A percentile compares a stretch with the other conserved stretches of the same genome.
Evolutionary conservation across 768 basidiomycete genomes (phyloP).

Genomic region (Sarcodon sp.): DNA sequence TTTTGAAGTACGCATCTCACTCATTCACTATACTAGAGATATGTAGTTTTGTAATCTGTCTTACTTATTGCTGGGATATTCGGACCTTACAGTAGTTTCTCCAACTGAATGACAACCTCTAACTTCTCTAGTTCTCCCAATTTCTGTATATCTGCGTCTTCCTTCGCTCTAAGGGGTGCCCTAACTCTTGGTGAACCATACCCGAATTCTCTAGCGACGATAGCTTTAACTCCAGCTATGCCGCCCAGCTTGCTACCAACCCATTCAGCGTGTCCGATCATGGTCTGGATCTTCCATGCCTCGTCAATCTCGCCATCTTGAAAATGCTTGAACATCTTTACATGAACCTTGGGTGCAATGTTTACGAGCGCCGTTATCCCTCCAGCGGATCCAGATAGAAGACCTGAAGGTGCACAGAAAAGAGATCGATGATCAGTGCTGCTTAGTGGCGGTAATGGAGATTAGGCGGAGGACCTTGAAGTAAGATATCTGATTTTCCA

Average conservation of each 20-base stretch:
- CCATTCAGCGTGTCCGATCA: constrained; percentile 58
- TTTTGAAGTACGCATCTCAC: too few species aligned
- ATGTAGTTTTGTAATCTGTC: too few species aligned
- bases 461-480: constrained; percentile 16
- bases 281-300: constrained; percentile 46
- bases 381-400: constrained; percentile 29
- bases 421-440: too few species aligned
- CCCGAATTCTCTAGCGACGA: constrained; percentile 49
- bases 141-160: not conserved
- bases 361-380: constrained; percentile 28
- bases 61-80: too few species aligned
- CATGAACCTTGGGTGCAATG: constrained; percentile 41
- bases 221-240: constrained; percentile 53
- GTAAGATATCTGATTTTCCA: constrained; percentile 60
- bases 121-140: constrained; percentile 5
- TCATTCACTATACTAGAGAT: too few species aligned
- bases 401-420: not conserved
- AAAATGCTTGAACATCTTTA: constrained; percentile 32
- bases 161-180: constrained; percentile 13
- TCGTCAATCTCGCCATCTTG: constrained; percentile 41
- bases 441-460: too few species aligned
- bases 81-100: constrained; percentile 12
- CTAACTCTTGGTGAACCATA: constrained; percentile 33
- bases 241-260: constrained; percentile 50
- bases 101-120: constrained; percentile 16